Percentiles rank a stretch among this genome's conserved stretches.
Conservation (phyloP, 176 grass and related monocot species). For the Carex pumila region DNA sequence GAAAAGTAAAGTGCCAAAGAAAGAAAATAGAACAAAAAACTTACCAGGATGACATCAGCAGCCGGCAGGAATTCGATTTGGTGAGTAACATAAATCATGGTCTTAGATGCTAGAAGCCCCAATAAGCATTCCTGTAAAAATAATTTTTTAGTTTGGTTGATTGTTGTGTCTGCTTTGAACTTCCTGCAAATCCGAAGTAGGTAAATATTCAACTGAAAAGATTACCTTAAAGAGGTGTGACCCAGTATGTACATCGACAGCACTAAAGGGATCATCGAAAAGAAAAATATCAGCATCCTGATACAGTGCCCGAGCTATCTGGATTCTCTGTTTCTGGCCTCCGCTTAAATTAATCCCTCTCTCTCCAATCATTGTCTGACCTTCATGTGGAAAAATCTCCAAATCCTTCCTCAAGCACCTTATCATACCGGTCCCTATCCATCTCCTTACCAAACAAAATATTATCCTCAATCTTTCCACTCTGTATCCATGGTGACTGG, state of each 20-base stretch:
- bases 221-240: slow-evolving; percentile 58
- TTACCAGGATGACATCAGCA: slow-evolving; percentile 86
- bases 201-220: background rate
- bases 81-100: slow-evolving; percentile 87
- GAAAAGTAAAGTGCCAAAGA: background rate
- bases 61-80: slow-evolving; percentile 85
- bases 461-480: slow-evolving; percentile 52
- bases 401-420: slow-evolving; percentile 51
- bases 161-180: background rate
- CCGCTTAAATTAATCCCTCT: slow-evolving; percentile 78
- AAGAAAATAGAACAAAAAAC: slow-evolving; percentile 6
- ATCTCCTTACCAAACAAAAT: slow-evolving; percentile 46
- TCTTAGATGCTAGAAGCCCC: slow-evolving; percentile 48
- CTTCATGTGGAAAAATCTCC: slow-evolving; percentile 42
- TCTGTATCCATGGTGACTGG: slow-evolving; percentile 72
- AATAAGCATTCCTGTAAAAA: slow-evolving; percentile 56
- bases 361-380: slow-evolving; percentile 65
- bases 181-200: background rate
- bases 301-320: slow-evolving; percentile 64
- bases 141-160: slow-evolving; percentile 1
- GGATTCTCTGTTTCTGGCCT: slow-evolving; percentile 57
- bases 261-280: slow-evolving; percentile 81
- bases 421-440: slow-evolving; percentile 32
- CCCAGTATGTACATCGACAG: slow-evolving; percentile 59
- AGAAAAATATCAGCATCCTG: slow-evolving; percentile 65